Conservation (phyloP, 768 basidiomycete species). For the Psilocybe azurescens region DNA sequence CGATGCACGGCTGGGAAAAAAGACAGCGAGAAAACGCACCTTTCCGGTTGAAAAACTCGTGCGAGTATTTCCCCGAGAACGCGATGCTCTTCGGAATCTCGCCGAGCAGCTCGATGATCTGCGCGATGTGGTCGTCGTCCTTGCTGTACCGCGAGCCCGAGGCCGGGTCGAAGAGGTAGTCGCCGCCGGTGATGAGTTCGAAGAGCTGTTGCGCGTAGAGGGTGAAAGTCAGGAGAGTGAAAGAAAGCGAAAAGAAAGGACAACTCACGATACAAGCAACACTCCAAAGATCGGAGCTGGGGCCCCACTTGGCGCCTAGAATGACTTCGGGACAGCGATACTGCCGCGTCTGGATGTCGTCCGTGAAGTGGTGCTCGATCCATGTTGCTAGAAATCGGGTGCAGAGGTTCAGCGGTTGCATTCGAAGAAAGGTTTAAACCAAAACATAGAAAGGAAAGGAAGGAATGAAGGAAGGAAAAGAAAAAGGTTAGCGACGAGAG, state of each 20-base stretch:
- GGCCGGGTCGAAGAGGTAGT: slow-evolving; percentile 98
- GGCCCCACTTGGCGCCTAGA: background rate
- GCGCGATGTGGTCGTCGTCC: slow-evolving; percentile 96
- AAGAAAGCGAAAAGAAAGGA: background rate
- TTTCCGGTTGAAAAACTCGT: slow-evolving; percentile 96
- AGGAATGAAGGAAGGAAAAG: background rate
- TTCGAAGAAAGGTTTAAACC: no score
- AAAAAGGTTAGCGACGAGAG: background rate
- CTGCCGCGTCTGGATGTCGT: slow-evolving; percentile 97
- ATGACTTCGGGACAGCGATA: background rate
- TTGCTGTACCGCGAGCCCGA: slow-evolving; percentile 95
- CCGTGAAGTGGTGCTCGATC: slow-evolving; percentile 97
- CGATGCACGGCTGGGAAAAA: background rate
- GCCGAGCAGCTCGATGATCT: slow-evolving; percentile 95
- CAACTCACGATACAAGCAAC: slow-evolving; percentile 87
- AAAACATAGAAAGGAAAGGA: background rate
- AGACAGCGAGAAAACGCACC: slow-evolving; percentile 50
- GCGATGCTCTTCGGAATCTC: slow-evolving; percentile 86
- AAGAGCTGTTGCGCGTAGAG: slow-evolving; percentile 63
- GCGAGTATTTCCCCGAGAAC: slow-evolving; percentile 89
- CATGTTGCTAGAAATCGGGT: slow-evolving; percentile 62
- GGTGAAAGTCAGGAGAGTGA: background rate
- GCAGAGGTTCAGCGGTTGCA: no score
- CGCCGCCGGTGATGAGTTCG: slow-evolving; percentile 94
- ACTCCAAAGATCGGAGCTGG: slow-evolving; percentile 91